These are phyloP conservation scores for Pseudogymnoascus verrucosus DNA, from an alignment of 2,329 filamentous ascomycete genomes.

Conservation along the genomic window DNA sequence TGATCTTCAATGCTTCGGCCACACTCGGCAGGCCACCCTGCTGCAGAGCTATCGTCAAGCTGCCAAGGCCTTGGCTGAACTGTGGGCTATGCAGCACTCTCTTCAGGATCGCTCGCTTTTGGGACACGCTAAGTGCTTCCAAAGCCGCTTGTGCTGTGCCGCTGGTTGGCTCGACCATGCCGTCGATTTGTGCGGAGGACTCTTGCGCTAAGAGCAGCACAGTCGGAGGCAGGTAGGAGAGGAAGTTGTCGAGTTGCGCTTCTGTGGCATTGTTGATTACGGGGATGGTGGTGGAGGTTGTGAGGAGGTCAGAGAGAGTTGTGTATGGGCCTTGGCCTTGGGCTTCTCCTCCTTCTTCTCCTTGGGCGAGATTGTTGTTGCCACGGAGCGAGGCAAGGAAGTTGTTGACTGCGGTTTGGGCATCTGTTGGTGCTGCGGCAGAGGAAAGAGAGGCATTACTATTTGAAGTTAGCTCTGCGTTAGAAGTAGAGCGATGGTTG, in stretches of 20 bases:
- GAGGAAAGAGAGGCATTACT: conserved; percentile 41
- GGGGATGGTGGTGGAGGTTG: conserved; percentile 68
- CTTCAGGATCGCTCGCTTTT: conserved; percentile 75
- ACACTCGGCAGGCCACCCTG: conserved; percentile 89
- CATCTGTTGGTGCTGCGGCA: conserved; percentile 49
- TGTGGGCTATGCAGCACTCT: conserved; percentile 84
- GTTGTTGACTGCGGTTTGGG: conserved; percentile 73
- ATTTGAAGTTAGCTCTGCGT: conserved; percentile 8
- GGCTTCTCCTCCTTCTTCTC: conserved; percentile 27
- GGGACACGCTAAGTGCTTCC: conserved; percentile 59
- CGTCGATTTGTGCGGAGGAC: conserved; percentile 46
- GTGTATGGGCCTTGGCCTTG: conserved; percentile 63
- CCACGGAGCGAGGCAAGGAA: conserved; percentile 76
- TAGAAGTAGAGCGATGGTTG: conserved; percentile 8
- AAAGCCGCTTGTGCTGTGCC: conserved; percentile 66
- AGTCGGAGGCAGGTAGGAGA: conserved; percentile 69
- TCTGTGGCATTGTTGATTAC: conserved; percentile 53
- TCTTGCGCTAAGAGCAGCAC: conserved; percentile 71
- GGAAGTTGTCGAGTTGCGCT: conserved; percentile 64
- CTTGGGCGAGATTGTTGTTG: conserved; percentile 20
- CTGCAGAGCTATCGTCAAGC: conserved; percentile 76
- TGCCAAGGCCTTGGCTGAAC: conserved; percentile 77
- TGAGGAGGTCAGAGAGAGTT: conserved; percentile 77
- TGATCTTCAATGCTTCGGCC: conserved; percentile 73
- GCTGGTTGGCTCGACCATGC: conserved; percentile 57